Percentiles rank a stretch among this genome's conserved stretches.
These are phyloP conservation scores for Knoxia roxburghii DNA, from an alignment of 257 asterid genomes.

Conservation along the genomic window DNA sequence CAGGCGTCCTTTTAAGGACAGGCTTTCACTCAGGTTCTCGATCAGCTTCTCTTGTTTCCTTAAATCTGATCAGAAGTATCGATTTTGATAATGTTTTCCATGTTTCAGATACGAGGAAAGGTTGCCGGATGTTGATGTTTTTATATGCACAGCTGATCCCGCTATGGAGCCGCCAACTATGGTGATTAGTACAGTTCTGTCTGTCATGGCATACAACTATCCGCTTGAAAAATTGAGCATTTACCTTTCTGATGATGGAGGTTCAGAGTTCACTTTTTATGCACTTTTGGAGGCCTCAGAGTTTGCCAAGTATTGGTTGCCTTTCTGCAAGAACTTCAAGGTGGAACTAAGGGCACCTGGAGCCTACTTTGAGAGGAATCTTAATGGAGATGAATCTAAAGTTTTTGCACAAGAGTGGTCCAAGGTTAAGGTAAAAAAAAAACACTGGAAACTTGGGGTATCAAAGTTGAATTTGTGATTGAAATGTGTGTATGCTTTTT, in stretches of 20 bases:
- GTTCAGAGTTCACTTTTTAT: constrained; percentile 44
- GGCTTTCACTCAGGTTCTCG: constrained; percentile 41
- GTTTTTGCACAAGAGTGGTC: constrained; percentile 28
- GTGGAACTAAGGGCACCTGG: constrained; percentile 48
- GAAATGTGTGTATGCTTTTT: background rate
- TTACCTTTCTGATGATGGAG: constrained; percentile 60
- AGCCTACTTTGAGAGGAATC: constrained; percentile 25
- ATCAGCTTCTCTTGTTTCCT: background rate
- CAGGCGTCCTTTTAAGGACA: constrained; percentile 40
- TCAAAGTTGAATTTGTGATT: background rate
- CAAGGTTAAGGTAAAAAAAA: constrained; percentile 39
- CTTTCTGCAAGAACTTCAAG: constrained; percentile 48
- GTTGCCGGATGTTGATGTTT: constrained; percentile 41
- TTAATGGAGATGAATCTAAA: constrained; percentile 15
- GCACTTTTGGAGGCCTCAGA: constrained; percentile 47
- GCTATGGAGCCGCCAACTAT: constrained; percentile 43
- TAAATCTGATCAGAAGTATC: constrained; percentile 28
- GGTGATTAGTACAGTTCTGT: constrained; percentile 42
- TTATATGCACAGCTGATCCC: constrained; percentile 59
- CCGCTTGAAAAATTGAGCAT: constrained; percentile 43
- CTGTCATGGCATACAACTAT: constrained; percentile 40
- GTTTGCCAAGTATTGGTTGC: constrained; percentile 44
- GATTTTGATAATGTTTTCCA: too few relatives aligned
- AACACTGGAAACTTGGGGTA: too few relatives aligned
- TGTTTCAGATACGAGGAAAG: constrained; percentile 16